Evolutionary conservation across 1,139 yeast genomes (phyloP).

Genomic region (Saccharomyces hybrid): DNA sequence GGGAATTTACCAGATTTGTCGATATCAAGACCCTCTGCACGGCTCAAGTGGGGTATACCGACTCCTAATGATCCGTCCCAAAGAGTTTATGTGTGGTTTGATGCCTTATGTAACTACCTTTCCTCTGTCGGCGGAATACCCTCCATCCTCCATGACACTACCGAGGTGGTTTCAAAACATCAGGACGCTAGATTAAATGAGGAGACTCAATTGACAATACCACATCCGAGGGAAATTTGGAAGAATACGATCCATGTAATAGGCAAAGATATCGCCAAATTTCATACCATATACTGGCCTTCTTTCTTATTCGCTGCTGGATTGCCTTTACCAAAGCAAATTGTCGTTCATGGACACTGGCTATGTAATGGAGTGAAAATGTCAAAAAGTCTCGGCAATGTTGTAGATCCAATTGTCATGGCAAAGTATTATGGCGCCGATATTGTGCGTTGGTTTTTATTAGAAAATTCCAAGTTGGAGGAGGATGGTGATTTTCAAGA

Average conservation of each 20-base stretch:
- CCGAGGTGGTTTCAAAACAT: slow-evolving; percentile 7
- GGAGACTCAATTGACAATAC: slow-evolving; percentile 19
- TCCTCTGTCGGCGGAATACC: slow-evolving; percentile 65
- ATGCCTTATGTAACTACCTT: slow-evolving; percentile 80
- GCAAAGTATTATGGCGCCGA: slow-evolving; percentile 62
- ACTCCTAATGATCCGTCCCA: slow-evolving; percentile 80
- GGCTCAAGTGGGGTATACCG: slow-evolving; percentile 84
- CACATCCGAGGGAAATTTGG: slow-evolving; percentile 18
- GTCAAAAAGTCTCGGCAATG: slow-evolving; percentile 92
- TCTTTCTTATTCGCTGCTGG: slow-evolving; percentile 81
- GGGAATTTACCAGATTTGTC: slow-evolving; percentile 54
- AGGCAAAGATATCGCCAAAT: slow-evolving; percentile 85
- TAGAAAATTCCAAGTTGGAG: slow-evolving; percentile 67
- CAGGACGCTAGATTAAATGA: slow-evolving; percentile 40
- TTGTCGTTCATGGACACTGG: slow-evolving; percentile 95
- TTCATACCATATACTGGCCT: slow-evolving; percentile 95
- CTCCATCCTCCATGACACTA: slow-evolving; percentile 18
- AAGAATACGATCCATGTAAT: slow-evolving; percentile 59
- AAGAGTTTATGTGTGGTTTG: slow-evolving; percentile 93
- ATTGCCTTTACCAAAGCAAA: slow-evolving; percentile 58
- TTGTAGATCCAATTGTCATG: slow-evolving; percentile 79
- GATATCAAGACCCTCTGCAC: slow-evolving; percentile 69
- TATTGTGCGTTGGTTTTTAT: slow-evolving; percentile 64
- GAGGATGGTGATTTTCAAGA: slow-evolving; percentile 76
- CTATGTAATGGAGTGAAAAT: slow-evolving; percentile 80